Evolutionary conservation across 805 yeast species (phyloP), one percentile per base, ranked within the genome.

Genomic region (Lachancea fermentati): DNA sequence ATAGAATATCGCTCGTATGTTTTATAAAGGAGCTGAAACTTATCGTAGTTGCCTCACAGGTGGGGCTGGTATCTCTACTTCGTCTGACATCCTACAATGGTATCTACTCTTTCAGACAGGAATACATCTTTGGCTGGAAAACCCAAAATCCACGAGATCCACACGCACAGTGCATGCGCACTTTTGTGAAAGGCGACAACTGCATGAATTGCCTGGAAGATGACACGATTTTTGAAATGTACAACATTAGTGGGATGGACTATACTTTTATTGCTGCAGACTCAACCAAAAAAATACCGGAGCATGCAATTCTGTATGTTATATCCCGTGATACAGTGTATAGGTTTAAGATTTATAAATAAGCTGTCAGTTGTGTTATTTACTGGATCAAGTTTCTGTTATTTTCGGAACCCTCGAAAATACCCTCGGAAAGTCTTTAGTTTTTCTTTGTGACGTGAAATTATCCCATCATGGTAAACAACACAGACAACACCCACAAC

Each of bases 61-160:
- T 46, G 5, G 62, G 62, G 3, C 25, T 50, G 5, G 32, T 57
- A 4, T 56, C 59, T 6, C 41, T 57, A 19, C 28, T 55, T 11
- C 41, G 61, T 34, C 39, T 57, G 22, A 56, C 60, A 2, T 56
- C 52, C 25, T 57, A 43, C 31, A 48, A 47, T 9, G 62, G 62
- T 3, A 48, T 57, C 4, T 52, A 44, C 34, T 52, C 60, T 9
- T 57, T 55, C 35, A 48, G 61, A 40, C 60, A 55, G 37, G 62
- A 57, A 34, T 55, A 52, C 43, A 43, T 56, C 15, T 14, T 51
- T 3, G 61, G 61, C 5, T 55, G 60, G 58, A 56, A 42, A 62
- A 59, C 14, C 57, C 60, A 22, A 59, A 91, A 68, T 68, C 72
- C 91, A 53, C 91, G 5, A 17, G 19, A 16, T 30, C 8, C 28